These are phyloP conservation scores for Sphagnum tenellum DNA, from an alignment of 225 moss, liverwort and hornwort genomes.

Conservation along the genomic window DNA sequence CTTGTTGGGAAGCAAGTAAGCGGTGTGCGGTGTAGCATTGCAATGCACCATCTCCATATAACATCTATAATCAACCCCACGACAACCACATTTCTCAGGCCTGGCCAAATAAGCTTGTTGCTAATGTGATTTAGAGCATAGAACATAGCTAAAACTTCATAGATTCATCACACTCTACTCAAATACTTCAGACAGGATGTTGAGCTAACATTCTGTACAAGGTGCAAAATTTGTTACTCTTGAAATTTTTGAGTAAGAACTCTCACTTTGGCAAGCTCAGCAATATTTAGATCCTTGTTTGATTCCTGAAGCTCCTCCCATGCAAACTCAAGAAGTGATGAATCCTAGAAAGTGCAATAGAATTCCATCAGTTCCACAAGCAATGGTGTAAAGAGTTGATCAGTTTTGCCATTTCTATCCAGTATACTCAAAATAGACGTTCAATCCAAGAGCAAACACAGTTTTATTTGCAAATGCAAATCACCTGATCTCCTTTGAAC, in stretches of 20 bases:
- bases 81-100: constrained; percentile 7
- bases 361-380: no score
- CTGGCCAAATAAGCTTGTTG: constrained; percentile 5
- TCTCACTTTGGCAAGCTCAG: constrained; percentile 76
- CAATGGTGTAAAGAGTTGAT: no score
- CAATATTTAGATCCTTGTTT: constrained; percentile 51
- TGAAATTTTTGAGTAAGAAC: background rate
- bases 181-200: no score
- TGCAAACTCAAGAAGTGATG: constrained; percentile 76
- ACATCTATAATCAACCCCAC: constrained; percentile 43
- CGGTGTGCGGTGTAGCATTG: constrained; percentile 92
- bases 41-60: constrained; percentile 64
- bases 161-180: no score
- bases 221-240: no score
- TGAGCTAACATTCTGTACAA: no score
- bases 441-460: no score
- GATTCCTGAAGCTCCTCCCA: constrained; percentile 77
- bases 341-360: constrained; percentile 30
- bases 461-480: no score
- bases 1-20: constrained; percentile 63
- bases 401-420: no score
- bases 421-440: no score
- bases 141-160: background rate
- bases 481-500: no score
- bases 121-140: background rate